Evolutionary conservation across 2,329 filamentous ascomycete species (phyloP), one percentile per base, ranked within the genome.

Genomic region (Alternaria hordeiaustralica): DNA sequence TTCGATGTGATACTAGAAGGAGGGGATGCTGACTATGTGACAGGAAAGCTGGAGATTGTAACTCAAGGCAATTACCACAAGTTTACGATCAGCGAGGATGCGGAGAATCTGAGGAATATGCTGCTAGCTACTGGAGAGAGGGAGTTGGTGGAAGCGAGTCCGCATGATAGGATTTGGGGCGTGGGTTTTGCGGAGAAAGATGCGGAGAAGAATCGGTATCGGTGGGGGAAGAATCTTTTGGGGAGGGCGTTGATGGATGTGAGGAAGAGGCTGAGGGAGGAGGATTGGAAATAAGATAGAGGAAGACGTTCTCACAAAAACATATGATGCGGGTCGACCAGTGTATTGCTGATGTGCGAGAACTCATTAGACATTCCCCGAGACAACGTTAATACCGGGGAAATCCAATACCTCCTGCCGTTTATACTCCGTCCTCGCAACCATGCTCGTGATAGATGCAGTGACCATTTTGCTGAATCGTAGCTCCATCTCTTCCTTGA

Each of bases 181-280:
- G 81, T 92, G 49, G 90, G 90, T 6, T 90, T 87, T 69, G 79
- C 71, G 3, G 85, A 83, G 8, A 80, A 78, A 18, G 79, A 84
- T 70, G 89, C 88, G 3, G 82, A 79, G 59, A 65, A 25, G 2
- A 82, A 83, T 54, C 82, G 84, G 51, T 73, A 78, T 18, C 68
- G 76, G 4, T 92, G 89, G 90, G 90, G 90, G 0, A 61, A 85
- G 79, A 92, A 92, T 78, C 72, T 91, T 61, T 75, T 92, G 50
- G 90, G 89, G 0, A 86, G 86, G 78, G 88, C 85, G 23, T 75
- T 92, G 74, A 87, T 87, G 87, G 82, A 81, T 57, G 87, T 88
- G 25, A 84, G 89, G 65, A 81, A 76, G 67, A 80, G 81, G 67
- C 76, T 92, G 66, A 83, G 82, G 64, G 75, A 80, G 66, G 82